Evolutionary conservation across 106 monocot species (phyloP).

Genomic region (Platanthera zijinensis): DNA sequence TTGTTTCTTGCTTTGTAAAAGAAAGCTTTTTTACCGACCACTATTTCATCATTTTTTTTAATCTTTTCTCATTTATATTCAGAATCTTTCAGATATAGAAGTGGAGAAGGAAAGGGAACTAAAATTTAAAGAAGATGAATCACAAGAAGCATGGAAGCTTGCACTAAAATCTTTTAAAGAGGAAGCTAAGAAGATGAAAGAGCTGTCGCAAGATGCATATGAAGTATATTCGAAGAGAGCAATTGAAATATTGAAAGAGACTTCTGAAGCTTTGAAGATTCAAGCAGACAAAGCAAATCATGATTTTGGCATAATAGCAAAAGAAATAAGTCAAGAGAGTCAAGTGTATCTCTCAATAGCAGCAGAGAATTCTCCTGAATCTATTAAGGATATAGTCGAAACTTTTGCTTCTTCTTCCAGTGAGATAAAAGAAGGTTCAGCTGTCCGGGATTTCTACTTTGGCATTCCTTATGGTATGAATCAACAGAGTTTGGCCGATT

Average conservation of each 20-base stretch:
- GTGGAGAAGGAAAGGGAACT: conserved; percentile 26
- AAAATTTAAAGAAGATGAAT: conserved; percentile 32
- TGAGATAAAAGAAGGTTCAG: conserved; percentile 42
- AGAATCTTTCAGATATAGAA: conserved; percentile 24
- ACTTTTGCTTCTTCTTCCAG: conserved; percentile 31
- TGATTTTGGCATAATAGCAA: conserved; percentile 46
- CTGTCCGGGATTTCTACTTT: conserved; percentile 59
- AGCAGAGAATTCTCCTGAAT: conserved; percentile 68
- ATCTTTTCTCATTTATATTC: neutral
- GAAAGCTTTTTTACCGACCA: neutral
- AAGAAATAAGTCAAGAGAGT: conserved; percentile 66
- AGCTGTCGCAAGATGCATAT: conserved; percentile 54
- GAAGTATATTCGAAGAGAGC: conserved; percentile 61
- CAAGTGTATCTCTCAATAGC: conserved; percentile 51
- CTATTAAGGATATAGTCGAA: conserved; percentile 62
- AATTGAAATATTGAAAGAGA: conserved; percentile 36
- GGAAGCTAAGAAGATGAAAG: conserved; percentile 58
- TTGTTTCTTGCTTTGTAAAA: neutral
- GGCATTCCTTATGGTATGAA: conserved; percentile 86
- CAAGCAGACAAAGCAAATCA: conserved; percentile 70
- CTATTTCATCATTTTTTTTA: neutral
- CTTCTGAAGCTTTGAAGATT: conserved; percentile 65
- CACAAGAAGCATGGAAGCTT: conserved; percentile 59
- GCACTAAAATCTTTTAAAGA: conserved; percentile 52
- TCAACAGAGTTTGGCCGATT: neutral